Evolutionary conservation across 2,329 filamentous ascomycete genomes (phyloP).

Genomic region (Fusarium mundagurra): DNA sequence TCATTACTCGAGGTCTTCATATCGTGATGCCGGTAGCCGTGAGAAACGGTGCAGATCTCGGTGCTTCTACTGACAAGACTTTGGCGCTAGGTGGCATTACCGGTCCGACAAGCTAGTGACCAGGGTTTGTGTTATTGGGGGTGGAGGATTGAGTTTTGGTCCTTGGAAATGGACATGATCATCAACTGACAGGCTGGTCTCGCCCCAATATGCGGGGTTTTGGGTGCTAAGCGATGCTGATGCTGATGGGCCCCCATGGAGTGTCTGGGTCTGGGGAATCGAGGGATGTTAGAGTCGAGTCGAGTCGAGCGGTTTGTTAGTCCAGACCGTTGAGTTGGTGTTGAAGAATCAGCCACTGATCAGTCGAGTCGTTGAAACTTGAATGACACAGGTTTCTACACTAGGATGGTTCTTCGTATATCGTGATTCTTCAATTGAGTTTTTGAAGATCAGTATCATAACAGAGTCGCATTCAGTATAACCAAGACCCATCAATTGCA

Average conservation of each 20-base stretch:
- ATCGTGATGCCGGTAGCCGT: conserved; percentile 22
- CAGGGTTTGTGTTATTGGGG: background rate
- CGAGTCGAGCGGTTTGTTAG: background rate
- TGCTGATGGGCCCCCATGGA: conserved; percentile 4
- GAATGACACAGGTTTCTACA: background rate
- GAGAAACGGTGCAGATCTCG: conserved; percentile 23
- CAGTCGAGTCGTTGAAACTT: background rate
- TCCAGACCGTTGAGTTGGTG: background rate
- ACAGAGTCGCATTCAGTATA: background rate
- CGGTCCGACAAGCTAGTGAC: conserved; percentile 17
- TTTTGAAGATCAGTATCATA: fast-evolving
- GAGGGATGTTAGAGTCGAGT: background rate
- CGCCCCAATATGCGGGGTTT: conserved; percentile 18
- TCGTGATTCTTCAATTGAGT: background rate
- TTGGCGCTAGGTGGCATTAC: conserved; percentile 4
- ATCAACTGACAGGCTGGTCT: background rate
- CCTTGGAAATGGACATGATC: background rate
- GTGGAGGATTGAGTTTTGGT: background rate
- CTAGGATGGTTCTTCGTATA: background rate
- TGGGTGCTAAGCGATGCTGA: background rate
- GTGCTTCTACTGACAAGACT: conserved; percentile 7
- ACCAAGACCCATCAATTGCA: background rate
- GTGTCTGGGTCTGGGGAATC: background rate
- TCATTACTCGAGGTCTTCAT: background rate
- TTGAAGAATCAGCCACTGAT: background rate